A percentile compares a stretch with the other conserved stretches of the same genome.
Conservation (phyloP, 148 eudicot species). For the Rhododendron vialii region DNA sequence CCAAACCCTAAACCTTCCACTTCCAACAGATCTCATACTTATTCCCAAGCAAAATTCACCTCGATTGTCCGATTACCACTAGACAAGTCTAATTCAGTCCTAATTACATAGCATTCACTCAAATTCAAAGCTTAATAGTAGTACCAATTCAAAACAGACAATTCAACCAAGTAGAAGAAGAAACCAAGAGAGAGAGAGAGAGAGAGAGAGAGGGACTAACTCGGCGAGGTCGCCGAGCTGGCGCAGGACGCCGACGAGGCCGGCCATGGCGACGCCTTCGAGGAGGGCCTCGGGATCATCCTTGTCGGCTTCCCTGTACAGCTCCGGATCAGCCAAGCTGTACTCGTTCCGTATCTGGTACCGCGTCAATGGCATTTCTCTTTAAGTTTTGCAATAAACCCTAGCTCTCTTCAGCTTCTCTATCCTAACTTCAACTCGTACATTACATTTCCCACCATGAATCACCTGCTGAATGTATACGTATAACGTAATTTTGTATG, state of each 20-base stretch:
- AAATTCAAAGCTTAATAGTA: neutral
- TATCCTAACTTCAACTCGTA: neutral
- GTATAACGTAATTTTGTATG: neutral
- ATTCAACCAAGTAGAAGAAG: neutral
- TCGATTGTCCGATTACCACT: neutral
- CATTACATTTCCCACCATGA: constrained; percentile 6
- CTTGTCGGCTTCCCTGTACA: constrained; percentile 73
- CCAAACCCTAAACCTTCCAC: constrained; percentile 1
- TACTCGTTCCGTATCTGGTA: constrained; percentile 77
- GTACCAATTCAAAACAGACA: neutral
- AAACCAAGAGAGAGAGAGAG: neutral
- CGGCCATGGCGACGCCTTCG: constrained; percentile 98
- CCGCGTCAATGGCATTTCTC: constrained; percentile 68
- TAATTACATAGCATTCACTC: neutral
- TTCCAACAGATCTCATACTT: constrained; percentile 27
- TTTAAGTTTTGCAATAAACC: constrained; percentile 1
- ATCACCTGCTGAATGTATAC: neutral
- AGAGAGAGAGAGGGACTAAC: constrained; percentile 30
- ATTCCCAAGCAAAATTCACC: neutral
- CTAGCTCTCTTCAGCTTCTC: neutral
- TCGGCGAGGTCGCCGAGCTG: constrained; percentile 98
- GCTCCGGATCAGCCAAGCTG: constrained; percentile 85
- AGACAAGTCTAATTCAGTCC: constrained; percentile 4
- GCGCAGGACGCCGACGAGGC: constrained; percentile 89
- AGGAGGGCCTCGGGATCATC: constrained; percentile 97